Base-by-base conservation (phyloP, 805 yeast species). In the Lipomyces yamanashiensis region DNA sequence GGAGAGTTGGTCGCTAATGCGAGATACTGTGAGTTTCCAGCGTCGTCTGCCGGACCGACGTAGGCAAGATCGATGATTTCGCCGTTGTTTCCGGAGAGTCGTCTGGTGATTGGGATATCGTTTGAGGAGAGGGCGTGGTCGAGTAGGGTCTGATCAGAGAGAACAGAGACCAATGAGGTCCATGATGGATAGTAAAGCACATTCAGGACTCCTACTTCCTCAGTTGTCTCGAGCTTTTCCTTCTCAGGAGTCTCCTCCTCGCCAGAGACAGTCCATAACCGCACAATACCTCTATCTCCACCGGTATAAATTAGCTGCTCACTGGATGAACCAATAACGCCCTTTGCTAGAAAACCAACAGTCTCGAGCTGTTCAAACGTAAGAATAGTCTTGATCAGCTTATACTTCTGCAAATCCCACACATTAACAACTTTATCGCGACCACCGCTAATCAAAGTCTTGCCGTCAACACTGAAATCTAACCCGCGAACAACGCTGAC, bases 1-100 rank as follows among this genome's bases (percentile, higher is more conserved):
- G 97, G 96, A 0, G 98, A 90, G 75, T 95, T 95, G 2, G 98
- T 93, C 1, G 98, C 98, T 68, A 95, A 75, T 4, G 96, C 98
- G 51, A 93, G 74, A 43, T 81, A 77, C 28, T 34, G 23, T 13
- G 62, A 54, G 13, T 39, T 41, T 12, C 66, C 66, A 13, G 75
- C 65, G 15, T 63, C 53, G 39, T 67, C 57, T 28, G 79, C 73
- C 7, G 90, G 90, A 0, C 95, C 95, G 39, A 87, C 87, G 72
- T 86, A 88, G 69, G 85, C 84, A 78, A 92, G 82, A 74, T 93
- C 98, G 1, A 97, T 96, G 71, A 95, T 87, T 33, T 95, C 93
- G 62, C 98, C 98, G 76, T 93, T 97, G 75, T 92, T 92, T 70
- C 98, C 98, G 0, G 97, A 95, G 70, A 92, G 80, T 48, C 85